Evolutionary conservation across 2,329 filamentous ascomycete genomes (phyloP).

Genomic region (Coniochaeta hoffmannii): DNA sequence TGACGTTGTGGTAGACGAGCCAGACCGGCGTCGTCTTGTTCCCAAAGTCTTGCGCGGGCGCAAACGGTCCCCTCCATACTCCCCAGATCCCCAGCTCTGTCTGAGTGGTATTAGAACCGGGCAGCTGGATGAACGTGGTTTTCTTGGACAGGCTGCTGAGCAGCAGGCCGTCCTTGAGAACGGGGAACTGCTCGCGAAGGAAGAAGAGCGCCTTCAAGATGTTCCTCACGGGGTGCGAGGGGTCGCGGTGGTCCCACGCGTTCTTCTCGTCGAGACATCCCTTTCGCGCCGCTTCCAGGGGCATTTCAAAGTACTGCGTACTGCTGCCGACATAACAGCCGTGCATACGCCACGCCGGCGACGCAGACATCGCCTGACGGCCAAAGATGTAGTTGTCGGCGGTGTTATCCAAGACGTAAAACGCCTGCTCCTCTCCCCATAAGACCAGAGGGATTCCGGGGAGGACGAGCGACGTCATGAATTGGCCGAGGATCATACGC

Average conservation of each 20-base stretch:
- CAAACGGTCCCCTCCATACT: conserved; percentile 43
- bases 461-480: conserved; percentile 46
- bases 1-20: conserved; percentile 43
- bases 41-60: neutral
- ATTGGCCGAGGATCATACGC: conserved; percentile 48
- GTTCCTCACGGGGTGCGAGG: conserved; percentile 53
- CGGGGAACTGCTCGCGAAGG: conserved; percentile 46
- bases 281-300: conserved; percentile 40
- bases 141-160: conserved; percentile 50
- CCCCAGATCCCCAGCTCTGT: conserved; percentile 53
- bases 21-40: conserved; percentile 28
- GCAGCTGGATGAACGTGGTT: conserved; percentile 41
- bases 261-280: conserved; percentile 49
- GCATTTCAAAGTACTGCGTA: conserved; percentile 50
- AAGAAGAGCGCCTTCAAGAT: conserved; percentile 55
- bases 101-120: conserved; percentile 41
- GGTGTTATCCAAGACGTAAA: conserved; percentile 57
- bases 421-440: conserved; percentile 61
- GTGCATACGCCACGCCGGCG: conserved; percentile 56
- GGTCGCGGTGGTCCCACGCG: conserved; percentile 55
- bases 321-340: conserved; percentile 53
- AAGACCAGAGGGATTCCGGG: conserved; percentile 32
- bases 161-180: conserved; percentile 52
- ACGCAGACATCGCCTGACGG: conserved; percentile 53
- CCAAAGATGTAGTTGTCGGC: conserved; percentile 60